phyloP scores from a whole-genome alignment of 2,329 filamentous ascomycete species.

The Neofusicoccum parvum region DNA sequence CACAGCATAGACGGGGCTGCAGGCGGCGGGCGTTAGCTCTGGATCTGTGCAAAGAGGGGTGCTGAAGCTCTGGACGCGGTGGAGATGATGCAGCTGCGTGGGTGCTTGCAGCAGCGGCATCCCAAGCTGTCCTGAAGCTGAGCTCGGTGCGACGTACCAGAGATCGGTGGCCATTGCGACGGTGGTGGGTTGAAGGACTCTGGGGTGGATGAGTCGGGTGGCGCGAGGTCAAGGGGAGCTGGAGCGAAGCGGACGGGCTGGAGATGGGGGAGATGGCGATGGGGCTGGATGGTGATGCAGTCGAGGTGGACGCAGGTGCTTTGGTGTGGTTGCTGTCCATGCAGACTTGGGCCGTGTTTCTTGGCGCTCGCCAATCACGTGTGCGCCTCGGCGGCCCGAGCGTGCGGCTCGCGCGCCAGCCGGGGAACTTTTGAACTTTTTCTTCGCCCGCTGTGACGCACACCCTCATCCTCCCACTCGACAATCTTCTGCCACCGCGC shows the following conservation, averaged over 20 bases:
- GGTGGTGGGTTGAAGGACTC: conserved; percentile 24
- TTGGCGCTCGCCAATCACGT: conserved; percentile 11
- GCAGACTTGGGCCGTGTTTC: conserved; percentile 18
- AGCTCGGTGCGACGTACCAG: conserved; percentile 66
- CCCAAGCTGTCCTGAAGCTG: conserved; percentile 22
- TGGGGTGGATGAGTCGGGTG: conserved; percentile 20
- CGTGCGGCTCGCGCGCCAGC: background rate
- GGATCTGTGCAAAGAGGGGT: background rate
- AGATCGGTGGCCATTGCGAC: conserved; percentile 75
- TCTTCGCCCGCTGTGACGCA: conserved; percentile 9
- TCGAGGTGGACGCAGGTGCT: conserved; percentile 8
- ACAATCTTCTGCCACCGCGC: conserved; percentile 1
- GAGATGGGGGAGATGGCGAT: conserved; percentile 19
- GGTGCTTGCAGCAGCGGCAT: background rate
- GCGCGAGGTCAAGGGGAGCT: conserved; percentile 26
- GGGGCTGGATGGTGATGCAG: conserved; percentile 13
- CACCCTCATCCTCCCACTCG: background rate
- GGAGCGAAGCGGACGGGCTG: conserved; percentile 27
- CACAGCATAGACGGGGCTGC: conserved; percentile 97
- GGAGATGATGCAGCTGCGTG: conserved; percentile 17
- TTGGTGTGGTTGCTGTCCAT: conserved; percentile 17
- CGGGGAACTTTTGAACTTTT: conserved; percentile 1
- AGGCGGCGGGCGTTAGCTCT: conserved; percentile 48
- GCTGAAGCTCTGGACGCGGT: background rate
- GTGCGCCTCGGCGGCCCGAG: background rate